Evolutionary conservation across 1,284 basidiomycete genomes (phyloP), one percentile per base, ranked within the genome.

Genomic region (Ceratobasidium sp.): DNA sequence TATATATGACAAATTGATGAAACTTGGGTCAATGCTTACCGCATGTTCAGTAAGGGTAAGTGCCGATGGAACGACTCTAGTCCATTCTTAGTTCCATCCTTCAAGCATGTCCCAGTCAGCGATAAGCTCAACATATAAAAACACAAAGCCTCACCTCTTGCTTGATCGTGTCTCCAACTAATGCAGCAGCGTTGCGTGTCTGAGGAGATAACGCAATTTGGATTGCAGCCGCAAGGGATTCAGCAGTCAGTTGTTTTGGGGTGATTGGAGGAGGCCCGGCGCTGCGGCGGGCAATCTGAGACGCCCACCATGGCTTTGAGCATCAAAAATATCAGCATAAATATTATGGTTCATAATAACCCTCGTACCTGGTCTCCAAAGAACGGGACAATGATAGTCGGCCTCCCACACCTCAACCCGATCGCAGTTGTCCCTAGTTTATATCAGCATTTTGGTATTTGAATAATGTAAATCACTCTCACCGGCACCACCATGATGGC

Each of bases 321-420:
- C 66, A 40, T 59, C 61, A 40, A 26, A 28, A 69, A 80, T 82
- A 50, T 82, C 33, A 33, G 85, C 87, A 86, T 44, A 64, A 12
- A 23, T 87, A 7, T 20, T 87, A 88, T 1, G 81, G n/a, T 12
- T 26, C 10, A 67, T 77, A 52, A 38, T n/a, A 62, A 33, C 57
- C 33, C 10, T 50, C 66, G 7, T 54, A 64, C 83, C 81, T 93
- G 91, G 81, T 93, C 92, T 0, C 91, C 91, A 82, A 92, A 93
- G 84, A 91, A 92, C 0, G 91, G 91, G 0, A 92, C 89, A 0
- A 92, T 87, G 9, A 92, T 88, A 0, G 91, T 92, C 0, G 91
- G 91, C 9, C 89, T 82, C 0, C 91, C 91, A 74, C 90, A 90
- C 0, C 88, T 85, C 20, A 92, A 83, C 2, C 91, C 90, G 9